Evolutionary conservation across 306 rosid genomes (phyloP).

Genomic region (Acacia acuminata): DNA sequence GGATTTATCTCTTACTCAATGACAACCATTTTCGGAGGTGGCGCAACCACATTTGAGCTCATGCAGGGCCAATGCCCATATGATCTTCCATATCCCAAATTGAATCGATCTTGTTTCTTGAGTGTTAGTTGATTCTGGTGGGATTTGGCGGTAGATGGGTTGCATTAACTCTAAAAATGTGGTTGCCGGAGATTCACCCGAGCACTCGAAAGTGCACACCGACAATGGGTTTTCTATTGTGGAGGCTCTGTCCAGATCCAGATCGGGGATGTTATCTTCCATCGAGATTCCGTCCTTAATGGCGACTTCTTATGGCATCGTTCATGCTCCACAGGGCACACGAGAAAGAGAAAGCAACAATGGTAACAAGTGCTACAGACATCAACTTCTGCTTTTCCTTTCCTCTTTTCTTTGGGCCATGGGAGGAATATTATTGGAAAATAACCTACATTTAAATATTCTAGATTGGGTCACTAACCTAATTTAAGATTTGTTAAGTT

Average conservation of each 20-base stretch:
- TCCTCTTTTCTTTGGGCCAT: no score
- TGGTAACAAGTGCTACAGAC: no score
- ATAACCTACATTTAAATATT: no score
- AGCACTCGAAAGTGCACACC: neutral
- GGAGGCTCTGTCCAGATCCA: constrained; percentile 25
- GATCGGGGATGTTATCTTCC: constrained; percentile 5
- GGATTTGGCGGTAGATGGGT: constrained; percentile 73
- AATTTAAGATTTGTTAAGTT: no score
- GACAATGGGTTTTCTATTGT: constrained; percentile 24
- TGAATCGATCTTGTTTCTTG: constrained; percentile 24
- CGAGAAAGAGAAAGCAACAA: no score
- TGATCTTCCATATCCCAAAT: constrained; percentile 47
- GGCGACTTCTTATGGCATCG: no score
- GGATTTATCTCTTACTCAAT: constrained; percentile 16
- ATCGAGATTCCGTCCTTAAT: no score
- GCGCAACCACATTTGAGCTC: constrained; percentile 41
- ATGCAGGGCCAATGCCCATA: constrained; percentile 54
- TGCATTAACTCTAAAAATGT: constrained; percentile 76
- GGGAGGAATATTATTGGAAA: no score
- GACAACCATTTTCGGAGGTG: neutral
- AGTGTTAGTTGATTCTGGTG: constrained; percentile 41
- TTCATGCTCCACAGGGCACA: no score
- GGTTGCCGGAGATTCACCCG: constrained; percentile 12
- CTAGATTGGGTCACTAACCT: no score
- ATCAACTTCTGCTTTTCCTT: no score